Evolutionary conservation across 768 basidiomycete species (phyloP).

Genomic region (Tylopilus felleus): DNA sequence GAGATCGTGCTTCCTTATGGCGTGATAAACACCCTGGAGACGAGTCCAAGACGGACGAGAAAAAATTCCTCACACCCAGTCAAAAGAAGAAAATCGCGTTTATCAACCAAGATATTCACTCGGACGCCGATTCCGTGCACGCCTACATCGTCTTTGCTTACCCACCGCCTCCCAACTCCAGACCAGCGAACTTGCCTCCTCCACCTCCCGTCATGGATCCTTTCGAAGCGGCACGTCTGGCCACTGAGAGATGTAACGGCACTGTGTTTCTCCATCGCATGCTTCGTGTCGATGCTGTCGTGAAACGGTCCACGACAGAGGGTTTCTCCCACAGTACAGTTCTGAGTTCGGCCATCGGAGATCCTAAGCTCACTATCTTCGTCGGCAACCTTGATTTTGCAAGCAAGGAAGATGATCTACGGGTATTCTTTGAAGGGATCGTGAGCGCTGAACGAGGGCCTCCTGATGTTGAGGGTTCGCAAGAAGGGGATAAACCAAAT

Average conservation of each 20-base stretch:
- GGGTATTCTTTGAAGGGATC: constrained; percentile 81
- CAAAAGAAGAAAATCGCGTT: constrained; percentile 95
- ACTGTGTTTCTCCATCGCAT: constrained; percentile 72
- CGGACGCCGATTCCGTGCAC: constrained; percentile 69
- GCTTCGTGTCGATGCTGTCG: constrained; percentile 74
- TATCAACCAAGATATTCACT: constrained; percentile 89
- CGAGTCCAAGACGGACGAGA: constrained; percentile 45
- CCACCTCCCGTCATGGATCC: constrained; percentile 54
- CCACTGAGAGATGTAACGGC: constrained; percentile 62
- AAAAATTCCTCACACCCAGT: constrained; percentile 69
- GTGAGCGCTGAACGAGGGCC: constrained; percentile 68
- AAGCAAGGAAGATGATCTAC: constrained; percentile 84
- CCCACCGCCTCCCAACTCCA: constrained; percentile 40
- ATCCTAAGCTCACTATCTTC: constrained; percentile 83
- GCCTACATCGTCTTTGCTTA: constrained; percentile 93
- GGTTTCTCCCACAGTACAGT: constrained; percentile 15
- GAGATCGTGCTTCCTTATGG: constrained; percentile 61
- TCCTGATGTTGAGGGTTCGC: constrained; percentile 34
- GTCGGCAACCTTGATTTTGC: constrained; percentile 93
- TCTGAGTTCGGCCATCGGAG: constrained; percentile 34
- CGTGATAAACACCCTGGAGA: constrained; percentile 43
- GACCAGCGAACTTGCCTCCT: constrained; percentile 52
- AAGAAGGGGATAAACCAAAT: constrained; percentile 35
- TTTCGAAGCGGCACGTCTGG: constrained; percentile 61
- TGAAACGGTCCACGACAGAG: constrained; percentile 28